These are phyloP conservation scores for Leccinellum rugosiceps DNA, from an alignment of 768 basidiomycete genomes.

Conservation along the genomic window DNA sequence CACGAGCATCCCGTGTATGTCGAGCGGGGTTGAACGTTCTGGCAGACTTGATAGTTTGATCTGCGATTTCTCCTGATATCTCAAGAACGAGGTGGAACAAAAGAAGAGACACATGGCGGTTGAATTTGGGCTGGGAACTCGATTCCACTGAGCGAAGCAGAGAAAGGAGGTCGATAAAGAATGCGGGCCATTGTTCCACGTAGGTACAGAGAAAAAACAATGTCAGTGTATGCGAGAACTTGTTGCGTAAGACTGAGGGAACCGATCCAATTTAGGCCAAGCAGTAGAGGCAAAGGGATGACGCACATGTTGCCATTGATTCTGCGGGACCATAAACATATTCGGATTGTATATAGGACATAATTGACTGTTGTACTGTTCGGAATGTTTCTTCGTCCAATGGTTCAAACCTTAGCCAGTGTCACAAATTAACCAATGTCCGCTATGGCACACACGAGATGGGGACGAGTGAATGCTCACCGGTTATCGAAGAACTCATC, in stretches of 20 bases:
- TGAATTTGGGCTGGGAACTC: slow-evolving; percentile 57
- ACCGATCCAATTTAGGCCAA: slow-evolving; percentile 3
- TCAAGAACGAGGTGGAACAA: slow-evolving; percentile 92
- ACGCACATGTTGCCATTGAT: slow-evolving; percentile 76
- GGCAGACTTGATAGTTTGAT: slow-evolving; percentile 89
- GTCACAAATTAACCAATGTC: not conserved
- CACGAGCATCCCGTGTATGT: slow-evolving; percentile 75
- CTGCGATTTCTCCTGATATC: slow-evolving; percentile 96
- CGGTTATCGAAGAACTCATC: slow-evolving; percentile 82
- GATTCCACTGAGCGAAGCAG: slow-evolving; percentile 65
- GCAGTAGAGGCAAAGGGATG: not conserved
- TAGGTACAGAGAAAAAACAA: slow-evolving; percentile 89
- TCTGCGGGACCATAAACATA: slow-evolving; percentile 86
- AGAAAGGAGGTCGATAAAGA: slow-evolving; percentile 76
- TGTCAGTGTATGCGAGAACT: slow-evolving; percentile 88
- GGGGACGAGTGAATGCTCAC: slow-evolving; percentile 43
- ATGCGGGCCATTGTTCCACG: slow-evolving; percentile 78
- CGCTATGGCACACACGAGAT: not conserved
- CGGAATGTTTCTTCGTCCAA: slow-evolving; percentile 69
- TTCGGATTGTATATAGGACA: slow-evolving; percentile 84
- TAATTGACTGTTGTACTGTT: slow-evolving; percentile 69
- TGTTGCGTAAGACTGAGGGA: slow-evolving; percentile 81
- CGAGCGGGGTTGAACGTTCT: slow-evolving; percentile 66
- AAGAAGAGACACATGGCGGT: slow-evolving; percentile 81
- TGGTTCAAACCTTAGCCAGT: slow-evolving; percentile 51